phyloP scores from a whole-genome alignment of 2,329 filamentous ascomycete genomes.

The Blastomyces percursus region DNA sequence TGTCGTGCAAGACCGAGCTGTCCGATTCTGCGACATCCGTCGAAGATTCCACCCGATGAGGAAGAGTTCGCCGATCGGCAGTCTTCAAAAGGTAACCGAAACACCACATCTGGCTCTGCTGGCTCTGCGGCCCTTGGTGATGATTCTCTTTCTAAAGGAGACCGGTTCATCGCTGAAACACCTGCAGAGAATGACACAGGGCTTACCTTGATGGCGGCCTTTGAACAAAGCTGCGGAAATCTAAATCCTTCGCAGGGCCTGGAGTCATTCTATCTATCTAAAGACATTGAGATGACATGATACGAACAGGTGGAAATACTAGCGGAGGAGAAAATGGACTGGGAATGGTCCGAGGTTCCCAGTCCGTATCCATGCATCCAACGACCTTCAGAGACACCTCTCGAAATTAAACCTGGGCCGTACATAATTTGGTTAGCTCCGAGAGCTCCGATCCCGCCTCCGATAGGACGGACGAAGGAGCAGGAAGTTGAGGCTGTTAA shows the following conservation, averaged over 20 bases:
- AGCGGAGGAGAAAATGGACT: neutral
- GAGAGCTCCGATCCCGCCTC: constrained; percentile 2
- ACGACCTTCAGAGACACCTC: neutral
- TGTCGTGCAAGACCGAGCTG: neutral
- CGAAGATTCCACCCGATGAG: neutral
- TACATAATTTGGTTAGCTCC: neutral
- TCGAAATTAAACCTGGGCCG: neutral
- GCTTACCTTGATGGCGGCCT: neutral
- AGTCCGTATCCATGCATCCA: neutral
- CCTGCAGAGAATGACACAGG: neutral
- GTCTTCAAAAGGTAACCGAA: neutral
- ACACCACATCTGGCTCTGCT: neutral
- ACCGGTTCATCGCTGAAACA: neutral
- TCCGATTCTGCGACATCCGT: neutral
- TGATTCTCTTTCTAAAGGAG: neutral
- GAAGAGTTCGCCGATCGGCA: neutral
- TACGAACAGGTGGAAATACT: neutral
- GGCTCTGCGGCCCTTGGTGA: neutral
- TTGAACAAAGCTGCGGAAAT: neutral
- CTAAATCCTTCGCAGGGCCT: neutral
- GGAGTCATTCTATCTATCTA: neutral
- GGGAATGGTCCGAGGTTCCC: neutral
- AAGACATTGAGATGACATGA: neutral
- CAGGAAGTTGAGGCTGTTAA: constrained; percentile 3
- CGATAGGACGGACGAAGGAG: neutral